These are phyloP conservation scores for Lenzites betulinus DNA, from an alignment of 768 basidiomycete species.

Conservation along the genomic window DNA sequence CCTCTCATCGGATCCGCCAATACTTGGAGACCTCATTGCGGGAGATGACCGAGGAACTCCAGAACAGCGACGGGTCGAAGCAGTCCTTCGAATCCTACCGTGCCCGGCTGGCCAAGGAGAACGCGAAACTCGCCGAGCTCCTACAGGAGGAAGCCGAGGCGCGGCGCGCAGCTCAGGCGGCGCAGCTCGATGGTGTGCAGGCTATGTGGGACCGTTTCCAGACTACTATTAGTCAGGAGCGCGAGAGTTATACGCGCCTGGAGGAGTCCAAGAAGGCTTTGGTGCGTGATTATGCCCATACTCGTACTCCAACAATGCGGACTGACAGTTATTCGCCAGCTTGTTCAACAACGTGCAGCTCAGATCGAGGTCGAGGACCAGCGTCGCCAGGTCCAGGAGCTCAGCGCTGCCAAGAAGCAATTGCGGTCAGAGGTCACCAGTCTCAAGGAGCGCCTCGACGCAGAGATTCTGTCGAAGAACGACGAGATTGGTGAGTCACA, in stretches of 20 bases:
- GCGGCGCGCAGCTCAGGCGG: conserved; percentile 59
- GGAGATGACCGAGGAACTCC: conserved; percentile 61
- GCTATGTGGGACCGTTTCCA: conserved; percentile 70
- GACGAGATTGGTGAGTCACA: conserved; percentile 54
- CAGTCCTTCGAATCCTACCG: conserved; percentile 61
- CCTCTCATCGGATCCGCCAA: conserved; percentile 64
- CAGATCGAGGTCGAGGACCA: conserved; percentile 68
- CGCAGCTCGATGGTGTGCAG: conserved; percentile 63
- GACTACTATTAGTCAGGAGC: conserved; percentile 56
- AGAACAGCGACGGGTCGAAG: conserved; percentile 66
- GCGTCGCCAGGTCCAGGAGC: conserved; percentile 62
- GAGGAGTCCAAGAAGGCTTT: conserved; percentile 74
- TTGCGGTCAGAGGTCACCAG: conserved; percentile 56
- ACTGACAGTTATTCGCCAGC: conserved; percentile 37
- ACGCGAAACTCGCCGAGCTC: conserved; percentile 52
- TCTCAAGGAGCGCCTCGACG: conserved; percentile 58
- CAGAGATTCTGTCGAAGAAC: conserved; percentile 51
- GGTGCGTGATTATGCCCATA: conserved; percentile 40
- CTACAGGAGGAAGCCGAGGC: conserved; percentile 66
- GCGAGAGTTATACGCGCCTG: conserved; percentile 60
- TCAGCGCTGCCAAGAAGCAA: conserved; percentile 55
- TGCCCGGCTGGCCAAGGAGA: conserved; percentile 58
- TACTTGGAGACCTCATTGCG: conserved; percentile 62
- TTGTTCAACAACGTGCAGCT: conserved; percentile 64
- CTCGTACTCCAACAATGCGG: not conserved